Conservation (phyloP, 2,329 filamentous ascomycete genomes). For the Plenodomus biglobosus region DNA sequence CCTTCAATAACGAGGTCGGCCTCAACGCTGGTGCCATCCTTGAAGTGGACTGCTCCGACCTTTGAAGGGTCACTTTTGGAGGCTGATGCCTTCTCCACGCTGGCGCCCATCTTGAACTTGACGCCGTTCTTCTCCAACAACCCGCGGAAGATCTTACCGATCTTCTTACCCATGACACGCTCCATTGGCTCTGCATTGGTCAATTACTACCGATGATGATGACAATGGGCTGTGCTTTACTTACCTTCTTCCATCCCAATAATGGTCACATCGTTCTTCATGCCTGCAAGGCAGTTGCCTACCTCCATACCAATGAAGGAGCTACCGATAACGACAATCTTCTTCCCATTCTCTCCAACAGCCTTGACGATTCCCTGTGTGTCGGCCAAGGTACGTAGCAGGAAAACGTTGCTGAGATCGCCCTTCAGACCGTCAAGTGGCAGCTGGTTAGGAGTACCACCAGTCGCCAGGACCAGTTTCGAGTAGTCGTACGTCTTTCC, state of each 20-base stretch:
- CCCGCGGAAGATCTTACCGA: slow-evolving; percentile 79
- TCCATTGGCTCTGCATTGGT: slow-evolving; percentile 67
- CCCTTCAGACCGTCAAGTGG: slow-evolving; percentile 81
- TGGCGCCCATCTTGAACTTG: slow-evolving; percentile 80
- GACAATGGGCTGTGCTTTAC: neutral
- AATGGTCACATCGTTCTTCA: slow-evolving; percentile 81
- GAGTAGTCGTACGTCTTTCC: slow-evolving; percentile 75
- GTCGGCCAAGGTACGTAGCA: slow-evolving; percentile 75
- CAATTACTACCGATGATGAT: neutral
- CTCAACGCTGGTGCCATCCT: slow-evolving; percentile 80
- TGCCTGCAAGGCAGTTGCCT: slow-evolving; percentile 73
- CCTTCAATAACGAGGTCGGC: slow-evolving; percentile 92
- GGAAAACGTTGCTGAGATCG: slow-evolving; percentile 82
- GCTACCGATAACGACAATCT: slow-evolving; percentile 86
- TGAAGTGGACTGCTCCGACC: slow-evolving; percentile 78
- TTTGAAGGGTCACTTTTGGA: slow-evolving; percentile 66
- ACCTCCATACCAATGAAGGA: slow-evolving; percentile 99
- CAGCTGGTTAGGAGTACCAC: slow-evolving; percentile 73
- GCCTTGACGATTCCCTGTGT: slow-evolving; percentile 75
- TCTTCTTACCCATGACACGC: slow-evolving; percentile 76
- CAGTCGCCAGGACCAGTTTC: slow-evolving; percentile 88
- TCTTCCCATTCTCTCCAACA: slow-evolving; percentile 80
- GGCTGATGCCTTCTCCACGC: slow-evolving; percentile 79
- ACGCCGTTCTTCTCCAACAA: slow-evolving; percentile 82
- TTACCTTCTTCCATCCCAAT: slow-evolving; percentile 76